phyloP scores from a whole-genome alignment of 2,329 filamentous ascomycete genomes.

The Zymoseptoria passerinii region DNA sequence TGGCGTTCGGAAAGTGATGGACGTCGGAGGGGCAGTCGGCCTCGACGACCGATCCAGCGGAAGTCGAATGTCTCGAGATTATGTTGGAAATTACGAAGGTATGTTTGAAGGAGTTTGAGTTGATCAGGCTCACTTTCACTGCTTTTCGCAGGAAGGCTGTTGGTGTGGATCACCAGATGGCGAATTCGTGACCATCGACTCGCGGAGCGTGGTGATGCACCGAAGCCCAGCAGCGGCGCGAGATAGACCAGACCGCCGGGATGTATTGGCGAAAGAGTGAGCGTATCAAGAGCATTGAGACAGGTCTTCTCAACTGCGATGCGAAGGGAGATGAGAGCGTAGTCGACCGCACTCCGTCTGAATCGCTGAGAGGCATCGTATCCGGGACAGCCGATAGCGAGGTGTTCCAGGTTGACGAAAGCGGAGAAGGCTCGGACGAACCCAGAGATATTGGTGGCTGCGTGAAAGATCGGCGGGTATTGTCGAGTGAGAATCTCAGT shows the following conservation, averaged over 20 bases:
- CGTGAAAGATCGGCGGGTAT: conserved; percentile 82
- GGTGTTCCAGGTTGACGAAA: conserved; percentile 61
- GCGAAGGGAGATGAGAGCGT: conserved; percentile 76
- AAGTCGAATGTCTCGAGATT: conserved; percentile 55
- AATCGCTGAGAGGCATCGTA: conserved; percentile 60
- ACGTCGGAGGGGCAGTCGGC: conserved; percentile 57
- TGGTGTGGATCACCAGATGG: conserved; percentile 63
- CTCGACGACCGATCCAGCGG: conserved; percentile 64
- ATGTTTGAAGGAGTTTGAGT: conserved; percentile 61
- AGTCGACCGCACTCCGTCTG: conserved; percentile 72
- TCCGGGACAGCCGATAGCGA: conserved; percentile 68
- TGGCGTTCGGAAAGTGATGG: neutral
- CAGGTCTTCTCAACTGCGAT: conserved; percentile 71
- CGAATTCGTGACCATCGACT: conserved; percentile 71
- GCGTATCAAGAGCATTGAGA: conserved; percentile 55
- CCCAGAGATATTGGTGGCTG: conserved; percentile 75
- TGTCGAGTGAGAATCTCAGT: conserved; percentile 76
- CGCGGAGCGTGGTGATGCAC: conserved; percentile 61
- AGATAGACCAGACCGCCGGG: conserved; percentile 69
- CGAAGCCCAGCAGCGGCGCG: conserved; percentile 64
- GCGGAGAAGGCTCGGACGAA: conserved; percentile 68
- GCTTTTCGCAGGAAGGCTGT: conserved; percentile 39
- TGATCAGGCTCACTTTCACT: conserved; percentile 48
- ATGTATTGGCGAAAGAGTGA: conserved; percentile 68
- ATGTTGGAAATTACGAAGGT: conserved; percentile 56